Percentiles rank a stretch among this genome's conserved stretches.
phyloP scores from a whole-genome alignment of 176 grass and related monocot genomes.

The Oryza rufipogon region DNA sequence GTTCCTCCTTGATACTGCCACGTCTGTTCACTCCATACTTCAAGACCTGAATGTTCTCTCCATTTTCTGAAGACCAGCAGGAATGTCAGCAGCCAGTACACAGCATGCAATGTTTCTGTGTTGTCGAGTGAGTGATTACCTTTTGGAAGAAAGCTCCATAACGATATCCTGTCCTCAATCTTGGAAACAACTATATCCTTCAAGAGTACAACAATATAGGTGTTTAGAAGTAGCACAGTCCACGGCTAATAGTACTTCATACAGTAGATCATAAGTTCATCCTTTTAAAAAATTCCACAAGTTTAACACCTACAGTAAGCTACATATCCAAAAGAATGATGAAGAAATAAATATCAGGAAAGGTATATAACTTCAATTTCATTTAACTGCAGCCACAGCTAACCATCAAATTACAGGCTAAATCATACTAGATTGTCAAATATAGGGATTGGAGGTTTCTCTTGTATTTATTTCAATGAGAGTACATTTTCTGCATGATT shows the following conservation, averaged over 20 bases:
- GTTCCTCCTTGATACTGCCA: constrained; percentile 49
- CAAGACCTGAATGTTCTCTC: constrained; percentile 62
- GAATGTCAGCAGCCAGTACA: constrained; percentile 18
- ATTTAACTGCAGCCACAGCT: background rate
- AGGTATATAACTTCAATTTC: constrained; percentile 7
- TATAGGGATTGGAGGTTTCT: background rate
- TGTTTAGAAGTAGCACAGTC: constrained; percentile 32
- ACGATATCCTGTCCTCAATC: constrained; percentile 86
- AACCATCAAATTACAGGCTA: background rate
- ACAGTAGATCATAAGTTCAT: constrained; percentile 17
- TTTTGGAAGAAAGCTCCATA: constrained; percentile 93
- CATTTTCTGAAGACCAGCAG: constrained; percentile 60
- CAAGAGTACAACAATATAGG: constrained; percentile 36
- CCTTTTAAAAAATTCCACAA: background rate
- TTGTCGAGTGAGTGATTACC: constrained; percentile 37
- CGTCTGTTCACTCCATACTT: constrained; percentile 50
- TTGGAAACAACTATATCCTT: constrained; percentile 67
- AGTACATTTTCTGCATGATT: constrained; percentile 2
- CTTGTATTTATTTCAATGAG: background rate
- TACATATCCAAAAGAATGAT: constrained; percentile 8
- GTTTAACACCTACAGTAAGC: background rate
- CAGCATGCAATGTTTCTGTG: background rate
- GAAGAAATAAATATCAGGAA: constrained; percentile 15
- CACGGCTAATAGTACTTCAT: background rate
- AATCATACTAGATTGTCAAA: constrained; percentile 16